Conservation (phyloP, 805 yeast species). For the Starmerella apis region DNA sequence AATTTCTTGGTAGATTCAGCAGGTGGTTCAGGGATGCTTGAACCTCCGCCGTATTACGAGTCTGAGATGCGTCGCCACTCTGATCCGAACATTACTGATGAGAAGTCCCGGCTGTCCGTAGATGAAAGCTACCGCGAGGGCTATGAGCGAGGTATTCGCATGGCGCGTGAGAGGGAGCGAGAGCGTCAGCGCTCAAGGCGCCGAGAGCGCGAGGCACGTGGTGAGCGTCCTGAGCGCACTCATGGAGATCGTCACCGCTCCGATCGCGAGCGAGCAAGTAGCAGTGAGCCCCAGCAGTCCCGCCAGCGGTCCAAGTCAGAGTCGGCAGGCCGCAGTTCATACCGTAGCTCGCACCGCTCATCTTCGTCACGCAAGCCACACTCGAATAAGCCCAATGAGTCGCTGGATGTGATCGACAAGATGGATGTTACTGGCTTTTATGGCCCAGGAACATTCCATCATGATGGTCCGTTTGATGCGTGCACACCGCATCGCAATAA, state of each 20-base stretch:
- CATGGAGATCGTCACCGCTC: background rate
- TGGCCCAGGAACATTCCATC: constrained; percentile 90
- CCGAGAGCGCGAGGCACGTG: constrained; percentile 7
- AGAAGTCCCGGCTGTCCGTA: constrained; percentile 15
- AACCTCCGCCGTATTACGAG: constrained; percentile 20
- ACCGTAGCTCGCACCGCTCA: constrained; percentile 6
- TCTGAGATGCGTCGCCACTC: constrained; percentile 21
- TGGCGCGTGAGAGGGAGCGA: constrained; percentile 21
- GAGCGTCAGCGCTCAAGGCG: constrained; percentile 17
- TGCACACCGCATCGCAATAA: constrained; percentile 94
- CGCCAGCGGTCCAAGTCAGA: constrained; percentile 25
- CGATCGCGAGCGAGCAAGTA: background rate
- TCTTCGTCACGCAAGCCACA: constrained; percentile 6
- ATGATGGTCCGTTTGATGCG: constrained; percentile 98
- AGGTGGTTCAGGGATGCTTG: too few species aligned
- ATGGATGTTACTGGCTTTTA: constrained; percentile 91
- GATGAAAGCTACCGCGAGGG: constrained; percentile 24
- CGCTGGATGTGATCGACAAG: constrained; percentile 88
- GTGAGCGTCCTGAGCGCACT: constrained; percentile 1
- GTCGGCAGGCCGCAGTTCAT: constrained; percentile 10
- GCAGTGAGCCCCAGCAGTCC: constrained; percentile 3
- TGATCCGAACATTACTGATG: constrained; percentile 20
- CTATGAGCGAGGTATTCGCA: constrained; percentile 24
- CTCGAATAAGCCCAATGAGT: constrained; percentile 39
- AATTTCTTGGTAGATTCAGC: too few species aligned